A percentile compares a stretch with the other conserved stretches of the same genome.
Evolutionary conservation across 768 basidiomycete genomes (phyloP).

Genomic region (Suillus bovinus): DNA sequence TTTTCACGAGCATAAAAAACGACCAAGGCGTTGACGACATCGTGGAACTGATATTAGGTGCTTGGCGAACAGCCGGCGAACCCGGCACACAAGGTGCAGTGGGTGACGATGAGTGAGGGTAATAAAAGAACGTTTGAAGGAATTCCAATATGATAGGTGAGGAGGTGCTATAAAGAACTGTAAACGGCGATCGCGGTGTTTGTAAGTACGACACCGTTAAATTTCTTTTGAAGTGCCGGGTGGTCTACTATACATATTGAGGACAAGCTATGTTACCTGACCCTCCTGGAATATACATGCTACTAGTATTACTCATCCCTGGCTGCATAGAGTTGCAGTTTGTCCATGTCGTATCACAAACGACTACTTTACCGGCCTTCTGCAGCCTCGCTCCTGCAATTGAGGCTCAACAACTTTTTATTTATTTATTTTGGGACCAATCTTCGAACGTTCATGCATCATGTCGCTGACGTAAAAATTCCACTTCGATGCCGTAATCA

Average conservation of each 20-base stretch:
- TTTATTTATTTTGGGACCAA: too few species aligned
- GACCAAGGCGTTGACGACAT: constrained; percentile 80
- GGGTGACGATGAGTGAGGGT: constrained; percentile 19
- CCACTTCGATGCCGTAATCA: background rate
- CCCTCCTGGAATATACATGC: background rate
- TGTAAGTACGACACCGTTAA: background rate
- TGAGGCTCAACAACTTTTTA: too few species aligned
- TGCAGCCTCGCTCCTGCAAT: too few species aligned
- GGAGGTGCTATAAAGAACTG: background rate
- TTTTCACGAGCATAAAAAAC: constrained; percentile 86
- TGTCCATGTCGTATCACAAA: background rate
- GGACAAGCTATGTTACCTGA: background rate
- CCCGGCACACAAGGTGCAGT: constrained; percentile 57
- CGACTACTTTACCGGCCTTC: background rate
- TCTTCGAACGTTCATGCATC: too few species aligned
- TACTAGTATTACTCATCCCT: background rate
- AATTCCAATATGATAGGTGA: constrained; percentile 1
- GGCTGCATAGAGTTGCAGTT: background rate
- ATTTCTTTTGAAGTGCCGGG: background rate
- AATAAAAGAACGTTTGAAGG: background rate
- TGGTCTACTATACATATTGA: background rate
- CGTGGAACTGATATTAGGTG: constrained; percentile 75
- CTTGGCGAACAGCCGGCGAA: constrained; percentile 84
- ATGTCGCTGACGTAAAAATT: too few species aligned
- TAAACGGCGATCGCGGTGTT: background rate